Conservation (phyloP, 2,329 filamentous ascomycete genomes). For the Phialophora chinensis region DNA sequence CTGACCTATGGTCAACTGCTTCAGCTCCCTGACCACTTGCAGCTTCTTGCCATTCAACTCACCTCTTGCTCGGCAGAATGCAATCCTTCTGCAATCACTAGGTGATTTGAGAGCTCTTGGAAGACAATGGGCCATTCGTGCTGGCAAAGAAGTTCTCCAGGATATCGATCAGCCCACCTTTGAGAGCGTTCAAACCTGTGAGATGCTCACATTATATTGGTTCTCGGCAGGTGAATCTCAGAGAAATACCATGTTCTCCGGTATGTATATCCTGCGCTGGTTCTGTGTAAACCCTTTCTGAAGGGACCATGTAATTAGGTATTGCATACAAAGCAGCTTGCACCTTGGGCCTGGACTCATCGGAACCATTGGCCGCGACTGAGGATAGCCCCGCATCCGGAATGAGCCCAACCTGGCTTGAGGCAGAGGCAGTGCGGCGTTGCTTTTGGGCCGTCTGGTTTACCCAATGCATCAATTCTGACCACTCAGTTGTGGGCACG, state of each 20-base stretch:
- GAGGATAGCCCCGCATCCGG: neutral
- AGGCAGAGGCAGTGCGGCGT: conserved; percentile 14
- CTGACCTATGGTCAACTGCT: neutral
- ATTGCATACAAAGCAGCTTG: conserved; percentile 29
- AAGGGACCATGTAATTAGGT: conserved; percentile 2
- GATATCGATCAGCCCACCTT: conserved; percentile 28
- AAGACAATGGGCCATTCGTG: conserved; percentile 24
- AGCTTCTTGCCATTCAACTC: conserved; percentile 13
- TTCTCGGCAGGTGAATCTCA: conserved; percentile 24
- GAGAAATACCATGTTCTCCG: conserved; percentile 28
- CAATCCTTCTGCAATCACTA: conserved; percentile 14
- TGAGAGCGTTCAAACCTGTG: conserved; percentile 26
- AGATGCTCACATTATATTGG: conserved; percentile 28
- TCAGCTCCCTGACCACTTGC: neutral
- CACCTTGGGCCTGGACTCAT: conserved; percentile 15
- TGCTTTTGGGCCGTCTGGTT: conserved; percentile 32
- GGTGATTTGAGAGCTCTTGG: conserved; percentile 18
- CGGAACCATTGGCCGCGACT: neutral
- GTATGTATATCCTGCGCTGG: conserved; percentile 10
- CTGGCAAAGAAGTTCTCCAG: conserved; percentile 26
- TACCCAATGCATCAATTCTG: conserved; percentile 26
- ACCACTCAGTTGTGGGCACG: conserved; percentile 15
- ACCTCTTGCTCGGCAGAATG: conserved; percentile 10
- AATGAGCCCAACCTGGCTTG: conserved; percentile 6
- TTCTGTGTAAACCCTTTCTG: neutral